Evolutionary conservation across 306 rosid genomes (phyloP).

Genomic region (Purshia tridentata): DNA sequence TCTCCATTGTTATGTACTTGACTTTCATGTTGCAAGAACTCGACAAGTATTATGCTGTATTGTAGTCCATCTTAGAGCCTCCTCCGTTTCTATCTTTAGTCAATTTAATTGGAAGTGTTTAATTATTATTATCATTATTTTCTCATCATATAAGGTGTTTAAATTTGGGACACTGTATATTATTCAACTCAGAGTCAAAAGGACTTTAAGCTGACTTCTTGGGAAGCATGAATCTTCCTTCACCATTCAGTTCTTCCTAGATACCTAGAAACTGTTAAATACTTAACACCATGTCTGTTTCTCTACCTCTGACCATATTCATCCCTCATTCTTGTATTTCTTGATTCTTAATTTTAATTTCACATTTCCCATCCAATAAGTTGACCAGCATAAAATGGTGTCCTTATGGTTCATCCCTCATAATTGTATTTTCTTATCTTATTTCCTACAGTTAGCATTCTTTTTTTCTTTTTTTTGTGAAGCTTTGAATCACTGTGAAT

Average conservation of each 20-base stretch:
- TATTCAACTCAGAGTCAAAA: not conserved
- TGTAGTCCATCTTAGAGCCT: not conserved
- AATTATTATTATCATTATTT: too few species aligned
- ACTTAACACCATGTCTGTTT: not conserved
- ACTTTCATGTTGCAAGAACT: not conserved
- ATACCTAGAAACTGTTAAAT: not conserved
- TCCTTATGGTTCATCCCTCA: not conserved
- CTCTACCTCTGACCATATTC: not conserved
- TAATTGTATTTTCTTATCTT: not conserved
- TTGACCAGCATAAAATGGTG: not conserved
- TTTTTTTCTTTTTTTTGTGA: not conserved
- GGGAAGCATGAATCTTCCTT: not conserved
- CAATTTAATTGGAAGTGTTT: not conserved
- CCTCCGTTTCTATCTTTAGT: not conserved
- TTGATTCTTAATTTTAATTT: not conserved
- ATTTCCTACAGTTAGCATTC: not conserved
- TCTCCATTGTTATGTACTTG: not conserved
- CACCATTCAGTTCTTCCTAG: not conserved
- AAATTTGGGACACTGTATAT: not conserved
- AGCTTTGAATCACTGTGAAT: not conserved
- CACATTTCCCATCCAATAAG: not conserved
- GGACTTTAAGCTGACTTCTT: not conserved
- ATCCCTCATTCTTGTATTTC: not conserved
- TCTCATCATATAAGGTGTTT: too few species aligned
- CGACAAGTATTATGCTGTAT: not conserved